phyloP scores from a whole-genome alignment of 75 land plant species.

The Ceratopteris richardii region DNA sequence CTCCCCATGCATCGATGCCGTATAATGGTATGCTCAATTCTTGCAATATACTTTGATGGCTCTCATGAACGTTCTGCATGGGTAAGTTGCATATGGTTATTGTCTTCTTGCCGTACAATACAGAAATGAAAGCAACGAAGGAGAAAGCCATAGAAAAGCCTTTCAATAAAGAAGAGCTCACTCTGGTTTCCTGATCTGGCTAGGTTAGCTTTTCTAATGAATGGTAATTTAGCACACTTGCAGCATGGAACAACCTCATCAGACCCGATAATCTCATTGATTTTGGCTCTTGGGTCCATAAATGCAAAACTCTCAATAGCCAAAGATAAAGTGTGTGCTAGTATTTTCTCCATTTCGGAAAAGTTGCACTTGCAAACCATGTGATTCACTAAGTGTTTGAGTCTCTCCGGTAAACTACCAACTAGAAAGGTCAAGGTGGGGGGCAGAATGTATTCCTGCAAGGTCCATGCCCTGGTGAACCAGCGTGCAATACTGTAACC shows the following conservation, averaged over 20 bases:
- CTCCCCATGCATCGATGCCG: conserved; percentile 4
- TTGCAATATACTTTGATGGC: background rate
- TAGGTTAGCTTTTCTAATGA: background rate
- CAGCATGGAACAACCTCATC: background rate
- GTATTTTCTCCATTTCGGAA: too few species aligned
- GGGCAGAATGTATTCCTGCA: conserved; percentile 12
- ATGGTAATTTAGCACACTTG: background rate
- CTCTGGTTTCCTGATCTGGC: background rate
- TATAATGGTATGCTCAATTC: background rate
- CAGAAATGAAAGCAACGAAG: conserved; percentile 3
- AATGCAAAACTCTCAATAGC: too few species aligned
- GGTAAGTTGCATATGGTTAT: too few species aligned
- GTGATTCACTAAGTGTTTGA: too few species aligned
- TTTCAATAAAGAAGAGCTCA: background rate
- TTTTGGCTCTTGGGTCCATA: background rate
- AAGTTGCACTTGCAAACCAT: too few species aligned
- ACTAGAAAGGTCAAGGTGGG: background rate
- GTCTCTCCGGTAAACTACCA: too few species aligned
- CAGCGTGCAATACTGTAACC: conserved; percentile 3
- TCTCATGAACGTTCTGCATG: too few species aligned
- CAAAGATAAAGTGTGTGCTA: too few species aligned
- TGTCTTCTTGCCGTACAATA: background rate
- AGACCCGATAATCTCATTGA: conserved; percentile 8
- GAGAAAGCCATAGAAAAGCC: background rate
- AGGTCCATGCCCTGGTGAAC: conserved; percentile 12